Evolutionary conservation across 192 early-diverging fungal genomes (phyloP), one percentile per base, ranked within the genome.

Genomic region (Coemansia umbellata): DNA sequence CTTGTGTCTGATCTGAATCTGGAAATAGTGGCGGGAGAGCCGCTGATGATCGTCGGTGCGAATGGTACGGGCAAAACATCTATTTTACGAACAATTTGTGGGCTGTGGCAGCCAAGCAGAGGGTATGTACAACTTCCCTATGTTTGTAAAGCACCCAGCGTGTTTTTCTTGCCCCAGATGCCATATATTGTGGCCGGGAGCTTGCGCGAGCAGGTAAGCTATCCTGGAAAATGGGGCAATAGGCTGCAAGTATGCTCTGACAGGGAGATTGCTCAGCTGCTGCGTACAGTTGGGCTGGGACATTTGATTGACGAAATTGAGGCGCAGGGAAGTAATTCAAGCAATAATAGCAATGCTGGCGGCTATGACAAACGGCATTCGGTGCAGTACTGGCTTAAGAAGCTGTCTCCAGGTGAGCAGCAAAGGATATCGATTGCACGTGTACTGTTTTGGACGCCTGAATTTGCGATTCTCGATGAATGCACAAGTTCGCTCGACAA

Each of bases 21-120:
- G 8, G 39, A 41, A 2, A 67, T 91, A 4, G 63, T 60, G 2
- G 41, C 62, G 33, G 83, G 83, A n/a, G 56, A 78, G 18, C 78
- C 85, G 55, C 72, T 88, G 36, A 58, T 88, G 17, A 76, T 93
- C 49, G 79, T 75, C 5, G 90, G 89, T 1, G 84, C 87, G 5
- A 91, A 91, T 50, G 94, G 94, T 61, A 60, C 67, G 14, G 94
- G 94, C 28, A 97, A 97, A 58, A 87, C 89, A 13, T 88, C 89
- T 5, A 35, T 97, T 14, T 47, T 95, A 17, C 80, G 91, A 5
- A 81, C 81, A 5, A 74, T 95, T 37, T 83, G 85, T 15, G 88
- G 88, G 0, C 58, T 97, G 28, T 95, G 89, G 89, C 75, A 60
- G 13, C 73, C 82, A 10, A 55, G 53, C 0, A 44, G 53, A n/a